Base-by-base conservation (phyloP, 2,329 filamentous ascomycete species). In the Pseudodiploospora longispora region DNA sequence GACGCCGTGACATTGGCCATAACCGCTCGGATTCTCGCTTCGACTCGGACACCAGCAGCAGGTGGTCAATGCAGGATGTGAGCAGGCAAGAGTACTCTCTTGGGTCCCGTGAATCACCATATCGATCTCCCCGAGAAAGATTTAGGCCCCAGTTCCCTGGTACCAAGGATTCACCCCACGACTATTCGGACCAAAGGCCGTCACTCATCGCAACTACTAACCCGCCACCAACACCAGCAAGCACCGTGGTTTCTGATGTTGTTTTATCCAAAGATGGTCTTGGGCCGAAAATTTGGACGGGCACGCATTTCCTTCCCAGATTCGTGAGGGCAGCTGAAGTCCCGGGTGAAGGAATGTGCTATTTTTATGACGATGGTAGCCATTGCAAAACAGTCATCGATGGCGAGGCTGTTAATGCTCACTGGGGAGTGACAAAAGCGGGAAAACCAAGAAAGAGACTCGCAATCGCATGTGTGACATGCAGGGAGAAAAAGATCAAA, bases 401-500 rank as follows among this genome's bases (percentile, higher is more conserved):
- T 55, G 89, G 89, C 12, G 86, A 95, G 59, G 74, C 75, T 1
- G 88, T 95, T 41, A 95, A 95, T 60, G 87, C 89, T 1, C 86
- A 87, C 53, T 95, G 90, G 90, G 89, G 90, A 10, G 82, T 95
- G 7, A 95, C 90, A 32, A 95, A 95, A 66, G 89, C 90, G 2
- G 90, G 90, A 10, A 95, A 95, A 68, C 89, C 90, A 39, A 80
- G 90, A 53, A 96, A 96, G 68, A 77, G 90, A 45, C 73, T 95
- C 45, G 89, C 90, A 27, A 89, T 95, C 61, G 88, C 88, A n/a
- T 96, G 90, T 59, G 75, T 95, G 47, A 93, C 88, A 9, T 96
- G 90, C 62, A 80, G 90, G 41, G 89, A 95, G 67, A 96, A 95
- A 79, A 96, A 95, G 73, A 95, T 96, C 68, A 95, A 95, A 64